These are phyloP conservation scores for Verticillium albo-atrum DNA, from an alignment of 2,329 filamentous ascomycete genomes.

Conservation along the genomic window DNA sequence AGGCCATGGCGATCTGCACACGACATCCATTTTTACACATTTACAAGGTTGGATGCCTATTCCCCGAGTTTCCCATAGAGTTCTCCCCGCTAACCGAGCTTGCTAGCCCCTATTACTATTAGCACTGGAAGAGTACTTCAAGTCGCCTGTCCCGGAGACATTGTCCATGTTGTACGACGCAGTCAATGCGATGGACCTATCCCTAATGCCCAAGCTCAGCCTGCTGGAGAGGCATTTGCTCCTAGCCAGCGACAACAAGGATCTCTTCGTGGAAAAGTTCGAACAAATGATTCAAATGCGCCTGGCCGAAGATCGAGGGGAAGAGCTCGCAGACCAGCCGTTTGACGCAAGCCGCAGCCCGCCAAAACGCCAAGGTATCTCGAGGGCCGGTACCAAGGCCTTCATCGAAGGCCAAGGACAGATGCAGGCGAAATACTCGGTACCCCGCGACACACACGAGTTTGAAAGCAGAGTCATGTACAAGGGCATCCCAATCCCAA, in stretches of 20 bases:
- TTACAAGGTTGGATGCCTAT: slow-evolving; percentile 67
- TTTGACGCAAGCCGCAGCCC: slow-evolving; percentile 45
- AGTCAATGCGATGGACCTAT: slow-evolving; percentile 95
- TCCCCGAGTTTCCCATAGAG: background rate
- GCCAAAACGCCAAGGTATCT: slow-evolving; percentile 42
- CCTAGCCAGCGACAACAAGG: slow-evolving; percentile 87
- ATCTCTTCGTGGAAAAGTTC: slow-evolving; percentile 97
- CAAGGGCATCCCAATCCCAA: slow-evolving; percentile 92
- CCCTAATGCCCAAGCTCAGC: slow-evolving; percentile 82
- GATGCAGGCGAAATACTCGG: slow-evolving; percentile 57
- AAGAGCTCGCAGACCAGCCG: slow-evolving; percentile 34
- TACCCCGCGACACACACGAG: slow-evolving; percentile 93
- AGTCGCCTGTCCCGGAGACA: slow-evolving; percentile 82
- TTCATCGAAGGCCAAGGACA: slow-evolving; percentile 51
- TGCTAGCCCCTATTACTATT: slow-evolving; percentile 76
- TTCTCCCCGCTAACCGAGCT: background rate
- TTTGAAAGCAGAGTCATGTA: slow-evolving; percentile 95
- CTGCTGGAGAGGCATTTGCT: slow-evolving; percentile 80
- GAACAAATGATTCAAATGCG: slow-evolving; percentile 88
- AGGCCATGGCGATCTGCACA: slow-evolving; percentile 98
- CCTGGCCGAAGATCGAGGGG: slow-evolving; percentile 59
- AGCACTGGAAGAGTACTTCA: slow-evolving; percentile 95
- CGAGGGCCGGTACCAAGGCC: slow-evolving; percentile 58
- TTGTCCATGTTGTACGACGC: slow-evolving; percentile 84
- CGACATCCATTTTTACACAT: slow-evolving; percentile 97